phyloP scores from a whole-genome alignment of 352 stramenopile genomes.

The Globisporangium cystogenes region DNA sequence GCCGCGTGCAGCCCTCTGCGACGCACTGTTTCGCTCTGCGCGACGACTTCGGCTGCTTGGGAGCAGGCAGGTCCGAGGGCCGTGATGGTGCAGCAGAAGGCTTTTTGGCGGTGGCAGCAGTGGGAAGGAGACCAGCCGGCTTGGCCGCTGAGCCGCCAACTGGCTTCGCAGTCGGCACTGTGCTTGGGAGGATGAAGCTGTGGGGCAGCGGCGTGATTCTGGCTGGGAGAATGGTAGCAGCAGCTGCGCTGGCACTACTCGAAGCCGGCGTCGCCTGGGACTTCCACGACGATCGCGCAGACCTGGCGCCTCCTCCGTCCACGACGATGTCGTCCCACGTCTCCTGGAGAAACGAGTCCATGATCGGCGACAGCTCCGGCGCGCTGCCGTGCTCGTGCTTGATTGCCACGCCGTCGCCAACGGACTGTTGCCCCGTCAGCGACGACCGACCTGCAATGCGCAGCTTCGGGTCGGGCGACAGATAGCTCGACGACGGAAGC shows the following conservation, averaged over 20 bases:
- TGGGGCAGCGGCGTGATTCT: constrained; percentile 24
- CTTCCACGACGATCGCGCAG: constrained; percentile 24
- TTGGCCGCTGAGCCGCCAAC: neutral
- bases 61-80: neutral
- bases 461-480: constrained; percentile 37
- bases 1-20: constrained; percentile 44
- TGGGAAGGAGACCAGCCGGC: neutral
- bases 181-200: constrained; percentile 17
- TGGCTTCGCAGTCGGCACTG: constrained; percentile 11
- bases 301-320: constrained; percentile 12
- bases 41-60: constrained; percentile 11
- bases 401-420: constrained; percentile 9
- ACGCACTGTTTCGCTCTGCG: constrained; percentile 66
- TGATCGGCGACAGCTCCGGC: constrained; percentile 38
- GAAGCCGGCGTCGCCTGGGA: neutral
- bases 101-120: neutral
- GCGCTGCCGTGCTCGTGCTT: constrained; percentile 29
- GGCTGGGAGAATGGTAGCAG: constrained; percentile 10
- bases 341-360: constrained; percentile 57
- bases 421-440: constrained; percentile 1
- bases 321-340: constrained; percentile 48
- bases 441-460: constrained; percentile 18
- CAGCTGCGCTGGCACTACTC: neutral
- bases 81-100: no score
- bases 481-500: neutral